phyloP scores from a whole-genome alignment of 805 yeast species.

The Ogataea philodendri region DNA sequence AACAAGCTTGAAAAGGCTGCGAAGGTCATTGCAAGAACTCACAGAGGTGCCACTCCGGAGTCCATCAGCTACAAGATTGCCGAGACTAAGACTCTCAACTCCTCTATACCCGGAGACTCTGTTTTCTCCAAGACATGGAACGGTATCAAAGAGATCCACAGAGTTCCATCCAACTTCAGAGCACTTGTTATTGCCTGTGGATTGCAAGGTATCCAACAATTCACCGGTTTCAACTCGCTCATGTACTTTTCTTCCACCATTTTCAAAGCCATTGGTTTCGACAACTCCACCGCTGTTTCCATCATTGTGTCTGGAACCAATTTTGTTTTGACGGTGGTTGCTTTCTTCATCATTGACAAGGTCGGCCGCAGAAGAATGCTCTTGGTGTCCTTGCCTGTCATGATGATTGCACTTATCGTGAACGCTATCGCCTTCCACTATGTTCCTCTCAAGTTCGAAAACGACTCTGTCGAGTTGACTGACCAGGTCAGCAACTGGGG shows the following conservation, averaged over 20 bases:
- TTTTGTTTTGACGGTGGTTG: conserved; percentile 81
- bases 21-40: conserved; percentile 60
- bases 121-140: conserved; percentile 53
- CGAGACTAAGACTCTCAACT: conserved; percentile 55
- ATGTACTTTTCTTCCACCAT: conserved; percentile 95
- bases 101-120: conserved; percentile 45
- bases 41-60: conserved; percentile 59
- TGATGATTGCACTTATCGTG: conserved; percentile 71
- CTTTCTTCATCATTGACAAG: conserved; percentile 81
- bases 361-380: conserved; percentile 87
- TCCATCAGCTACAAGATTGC: conserved; percentile 64
- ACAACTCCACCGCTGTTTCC: conserved; percentile 90
- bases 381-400: conserved; percentile 77
- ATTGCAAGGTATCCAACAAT: conserved; percentile 93
- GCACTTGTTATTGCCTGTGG: conserved; percentile 91
- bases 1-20: conserved; percentile 65
- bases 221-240: conserved; percentile 93
- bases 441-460: conserved; percentile 60
- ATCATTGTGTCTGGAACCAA: conserved; percentile 92
- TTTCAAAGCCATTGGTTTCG: conserved; percentile 86
- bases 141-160: conserved; percentile 61
- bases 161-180: conserved; percentile 75
- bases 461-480: conserved; percentile 41
- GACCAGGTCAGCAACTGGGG: conserved; percentile 79
- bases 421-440: conserved; percentile 92